A percentile compares a stretch with the other conserved stretches of the same genome.
These are phyloP conservation scores for Polyporus arcularius DNA, from an alignment of 768 basidiomycete genomes.

Conservation along the genomic window DNA sequence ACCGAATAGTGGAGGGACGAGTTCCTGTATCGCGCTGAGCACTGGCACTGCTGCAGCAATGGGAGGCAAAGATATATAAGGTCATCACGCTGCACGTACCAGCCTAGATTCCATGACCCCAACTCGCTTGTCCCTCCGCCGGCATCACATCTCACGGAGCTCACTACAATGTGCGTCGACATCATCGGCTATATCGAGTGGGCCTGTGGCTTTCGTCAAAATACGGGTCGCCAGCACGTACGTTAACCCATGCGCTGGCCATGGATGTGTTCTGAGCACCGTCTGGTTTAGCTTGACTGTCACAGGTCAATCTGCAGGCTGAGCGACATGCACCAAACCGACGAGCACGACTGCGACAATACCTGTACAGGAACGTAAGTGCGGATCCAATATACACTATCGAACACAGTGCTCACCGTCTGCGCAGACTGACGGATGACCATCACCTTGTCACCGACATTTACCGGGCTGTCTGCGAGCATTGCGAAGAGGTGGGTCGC, in stretches of 20 bases:
- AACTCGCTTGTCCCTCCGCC: no score
- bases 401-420: not conserved
- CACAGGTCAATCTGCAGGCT: conserved; percentile 4
- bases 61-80: no score
- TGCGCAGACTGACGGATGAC: conserved; percentile 7
- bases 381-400: not conserved
- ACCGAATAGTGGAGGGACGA: no score
- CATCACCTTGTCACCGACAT: conserved; percentile 17
- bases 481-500: conserved; percentile 2
- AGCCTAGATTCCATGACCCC: no score
- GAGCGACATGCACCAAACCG: conserved; percentile 5
- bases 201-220: conserved; percentile 12
- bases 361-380: conserved; percentile 8
- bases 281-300: conserved; percentile 9
- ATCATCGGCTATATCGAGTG: conserved; percentile 14
- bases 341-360: conserved; percentile 6
- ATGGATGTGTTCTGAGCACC: not conserved
- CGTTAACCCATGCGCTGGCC: not conserved
- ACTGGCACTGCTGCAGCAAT: no score
- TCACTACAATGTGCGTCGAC: conserved; percentile 7
- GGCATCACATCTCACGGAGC: no score
- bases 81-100: no score
- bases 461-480: not conserved
- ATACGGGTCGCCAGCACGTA: conserved; percentile 7
- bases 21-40: no score